Evolutionary conservation across 768 basidiomycete genomes (phyloP).

Genomic region (Psilocybe tampanensis): DNA sequence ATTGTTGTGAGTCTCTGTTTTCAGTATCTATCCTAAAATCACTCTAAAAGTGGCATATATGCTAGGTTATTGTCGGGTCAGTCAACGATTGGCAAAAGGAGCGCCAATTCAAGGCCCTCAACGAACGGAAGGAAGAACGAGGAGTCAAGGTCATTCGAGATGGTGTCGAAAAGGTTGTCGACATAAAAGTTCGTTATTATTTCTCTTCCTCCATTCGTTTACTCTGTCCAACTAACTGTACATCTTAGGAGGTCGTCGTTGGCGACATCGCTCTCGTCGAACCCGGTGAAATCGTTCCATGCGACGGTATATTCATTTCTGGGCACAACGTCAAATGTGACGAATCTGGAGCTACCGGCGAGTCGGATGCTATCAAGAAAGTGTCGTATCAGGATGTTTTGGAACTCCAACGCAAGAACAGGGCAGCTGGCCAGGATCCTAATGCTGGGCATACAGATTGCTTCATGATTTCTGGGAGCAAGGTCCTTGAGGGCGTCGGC

Average conservation of each 20-base stretch:
- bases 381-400: conserved; percentile 75
- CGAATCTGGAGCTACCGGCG: conserved; percentile 95
- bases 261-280: conserved; percentile 92
- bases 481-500: conserved; percentile 94
- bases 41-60: conserved; percentile 10
- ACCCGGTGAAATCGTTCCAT: conserved; percentile 95
- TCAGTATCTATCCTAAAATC: background rate
- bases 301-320: conserved; percentile 91
- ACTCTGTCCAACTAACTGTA: conserved; percentile 20
- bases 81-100: conserved; percentile 99
- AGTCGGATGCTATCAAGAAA: conserved; percentile 95
- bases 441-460: conserved; percentile 74
- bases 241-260: conserved; percentile 79
- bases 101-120: conserved; percentile 88
- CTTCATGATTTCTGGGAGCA: conserved; percentile 89
- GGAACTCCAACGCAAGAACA: conserved; percentile 42
- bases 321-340: conserved; percentile 97
- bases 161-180: conserved; percentile 70
- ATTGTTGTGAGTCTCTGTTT: conserved; percentile 60
- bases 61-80: conserved; percentile 81
- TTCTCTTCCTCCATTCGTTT: background rate
- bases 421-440: conserved; percentile 28
- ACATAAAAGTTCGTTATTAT: conserved; percentile 64
- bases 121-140: conserved; percentile 95
- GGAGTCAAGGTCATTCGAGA: conserved; percentile 81